Base-by-base conservation (phyloP, 768 basidiomycete genomes). In the Xanthoconium stramineum region DNA sequence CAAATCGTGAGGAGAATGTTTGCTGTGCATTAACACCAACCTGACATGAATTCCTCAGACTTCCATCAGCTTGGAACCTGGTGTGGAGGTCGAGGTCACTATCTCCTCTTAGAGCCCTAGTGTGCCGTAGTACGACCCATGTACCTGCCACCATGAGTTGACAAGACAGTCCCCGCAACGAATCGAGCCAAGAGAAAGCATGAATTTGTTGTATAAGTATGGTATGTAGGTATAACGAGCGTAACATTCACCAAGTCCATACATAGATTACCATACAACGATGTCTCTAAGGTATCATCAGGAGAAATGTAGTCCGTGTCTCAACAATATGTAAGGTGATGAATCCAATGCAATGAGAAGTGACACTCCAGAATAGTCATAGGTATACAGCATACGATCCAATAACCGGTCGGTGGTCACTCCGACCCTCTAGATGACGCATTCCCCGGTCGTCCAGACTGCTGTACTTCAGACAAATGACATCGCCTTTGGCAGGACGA, bases 81-180 rank as follows among this genome's bases (percentile, higher is more conserved):
- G 96, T 77, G 96, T 98, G 61, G 97, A 99, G 78, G 96, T 98
- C 71, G 94, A 97, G 75, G 95, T 97, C 63, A 97, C 94, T 69
- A 96, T 97, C 76, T 94, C 90, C 61, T 82, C 83, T 63, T 91
- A 75, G 74, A 67, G 33, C 11, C 20, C 14, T 28, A 6, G 19
- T 40, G 15, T 51, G 45, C 45, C 46, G 43, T 58, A 57, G 43
- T 57, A 60, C 28, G 20, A 35, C 49, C 13, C 40, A 33, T 47
- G 44, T 43, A 35, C 53, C 15, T 38, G 49, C 55, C 43, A 53
- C 10, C 55, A 53, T 50, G 55, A 12, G 32, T 50, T 47, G 47
- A 48, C 40, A 33, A 45, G 11, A 50, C 19, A 20, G 1, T 50
- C 11, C 32, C 37, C 5, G 13, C 33, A 28, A 20, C 35, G 40